Evolutionary conservation across 495 filamentous ascomycete genomes (phyloP).

Genomic region (Neurospora hispaniola): DNA sequence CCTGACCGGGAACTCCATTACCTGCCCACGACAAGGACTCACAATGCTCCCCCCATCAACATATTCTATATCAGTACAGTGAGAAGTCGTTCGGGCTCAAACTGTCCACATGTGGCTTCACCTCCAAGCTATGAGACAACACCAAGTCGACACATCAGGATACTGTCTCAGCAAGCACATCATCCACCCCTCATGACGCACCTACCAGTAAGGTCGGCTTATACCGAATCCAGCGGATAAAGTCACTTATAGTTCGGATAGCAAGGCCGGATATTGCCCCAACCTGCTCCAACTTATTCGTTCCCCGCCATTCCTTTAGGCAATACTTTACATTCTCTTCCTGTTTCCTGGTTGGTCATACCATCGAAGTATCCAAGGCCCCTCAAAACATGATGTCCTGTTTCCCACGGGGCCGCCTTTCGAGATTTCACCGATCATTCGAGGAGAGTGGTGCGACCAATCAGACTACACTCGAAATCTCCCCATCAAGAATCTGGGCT

Average conservation of each 20-base stretch:
- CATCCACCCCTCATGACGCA: background rate
- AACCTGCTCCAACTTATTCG: background rate
- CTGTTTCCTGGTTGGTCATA: background rate
- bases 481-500: background rate
- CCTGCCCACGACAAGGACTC: background rate
- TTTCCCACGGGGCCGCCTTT: background rate
- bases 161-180: slow-evolving; percentile 10
- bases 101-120: background rate
- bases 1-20: background rate
- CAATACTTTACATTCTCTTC: background rate
- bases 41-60: background rate
- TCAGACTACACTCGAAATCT: background rate
- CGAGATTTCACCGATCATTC: background rate
- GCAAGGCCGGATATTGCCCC: background rate
- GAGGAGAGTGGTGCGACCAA: background rate
- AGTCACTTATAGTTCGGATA: background rate
- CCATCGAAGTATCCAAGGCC: background rate
- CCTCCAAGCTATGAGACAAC: slow-evolving; percentile 2
- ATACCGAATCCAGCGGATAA: background rate
- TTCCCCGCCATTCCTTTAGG: background rate
- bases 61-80: background rate
- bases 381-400: background rate
- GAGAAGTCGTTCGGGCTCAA: background rate
- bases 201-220: background rate
- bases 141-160: slow-evolving; percentile 4